Evolutionary conservation across 2,329 filamentous ascomycete species (phyloP).

Genomic region (Paraphaeosphaeria minitans): DNA sequence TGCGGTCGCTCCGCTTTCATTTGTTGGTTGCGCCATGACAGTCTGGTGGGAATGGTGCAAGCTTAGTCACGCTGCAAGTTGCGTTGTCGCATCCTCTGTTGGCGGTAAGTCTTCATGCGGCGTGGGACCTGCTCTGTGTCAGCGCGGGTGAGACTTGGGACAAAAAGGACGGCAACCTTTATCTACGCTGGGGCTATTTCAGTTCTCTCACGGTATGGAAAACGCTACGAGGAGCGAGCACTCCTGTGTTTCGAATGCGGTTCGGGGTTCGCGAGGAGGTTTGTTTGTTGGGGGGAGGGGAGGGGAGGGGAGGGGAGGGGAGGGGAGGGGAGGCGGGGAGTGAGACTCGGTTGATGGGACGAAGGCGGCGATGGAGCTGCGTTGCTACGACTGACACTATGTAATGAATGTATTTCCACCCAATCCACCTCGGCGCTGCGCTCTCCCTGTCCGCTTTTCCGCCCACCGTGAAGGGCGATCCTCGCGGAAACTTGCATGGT

Average conservation of each 20-base stretch:
- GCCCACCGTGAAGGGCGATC: no score
- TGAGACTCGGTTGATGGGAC: neutral
- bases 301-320: no score
- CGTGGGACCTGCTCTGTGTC: neutral
- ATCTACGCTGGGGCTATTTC: neutral
- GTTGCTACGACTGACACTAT: slow-evolving; percentile 14
- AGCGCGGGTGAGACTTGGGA: neutral
- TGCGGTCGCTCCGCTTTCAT: slow-evolving; percentile 3
- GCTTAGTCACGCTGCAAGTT: neutral
- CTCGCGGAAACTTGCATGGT: no score
- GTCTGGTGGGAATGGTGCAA: neutral
- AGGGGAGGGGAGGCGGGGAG: no score
- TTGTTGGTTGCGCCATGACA: neutral
- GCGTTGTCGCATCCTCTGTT: neutral
- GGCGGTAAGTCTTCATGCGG: neutral
- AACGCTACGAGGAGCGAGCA: neutral
- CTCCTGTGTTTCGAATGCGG: neutral
- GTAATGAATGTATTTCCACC: slow-evolving; percentile 17
- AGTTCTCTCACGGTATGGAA: slow-evolving; percentile 1
- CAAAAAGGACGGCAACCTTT: neutral
- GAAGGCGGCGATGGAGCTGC: neutral
- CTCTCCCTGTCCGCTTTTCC: no score
- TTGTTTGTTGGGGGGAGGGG: no score
- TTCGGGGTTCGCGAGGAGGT: neutral
- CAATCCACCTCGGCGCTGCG: neutral